These are phyloP conservation scores for Psidium friedrichsthalianum DNA, from an alignment of 345 rosid genomes.

Conservation along the genomic window DNA sequence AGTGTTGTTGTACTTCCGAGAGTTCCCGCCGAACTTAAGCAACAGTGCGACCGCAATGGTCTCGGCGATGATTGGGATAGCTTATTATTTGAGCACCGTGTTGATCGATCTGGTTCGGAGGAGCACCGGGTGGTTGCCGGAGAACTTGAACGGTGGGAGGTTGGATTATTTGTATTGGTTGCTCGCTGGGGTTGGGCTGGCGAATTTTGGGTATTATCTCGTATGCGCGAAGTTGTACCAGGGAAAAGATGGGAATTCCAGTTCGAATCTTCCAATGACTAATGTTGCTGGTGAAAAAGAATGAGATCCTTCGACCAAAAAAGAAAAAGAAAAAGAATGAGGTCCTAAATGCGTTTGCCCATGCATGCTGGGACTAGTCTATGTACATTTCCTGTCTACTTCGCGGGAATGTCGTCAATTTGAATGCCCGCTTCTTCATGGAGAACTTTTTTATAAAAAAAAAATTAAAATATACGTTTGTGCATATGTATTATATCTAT, in stretches of 20 bases:
- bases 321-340: not conserved
- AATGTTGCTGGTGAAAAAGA: not conserved
- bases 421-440: not conserved
- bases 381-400: not conserved
- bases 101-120: conserved; percentile 20
- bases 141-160: conserved; percentile 38
- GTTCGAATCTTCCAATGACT: not conserved
- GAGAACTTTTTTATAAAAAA: not conserved
- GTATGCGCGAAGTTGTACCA: conserved; percentile 20
- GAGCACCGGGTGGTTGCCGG: conserved; percentile 34
- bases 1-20: conserved; percentile 24
- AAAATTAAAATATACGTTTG: not conserved
- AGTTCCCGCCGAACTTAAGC: conserved; percentile 26
- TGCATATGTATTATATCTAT: not conserved
- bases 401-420: not conserved
- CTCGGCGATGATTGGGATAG: conserved; percentile 20
- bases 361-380: not conserved
- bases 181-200: conserved; percentile 12
- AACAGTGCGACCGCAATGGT: conserved; percentile 40
- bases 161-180: conserved; percentile 33
- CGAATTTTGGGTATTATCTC: conserved; percentile 38
- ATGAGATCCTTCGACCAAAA: too few relatives aligned
- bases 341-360: not conserved
- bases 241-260: not conserved
- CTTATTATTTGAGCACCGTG: conserved; percentile 25